Evolutionary conservation across 2,329 filamentous ascomycete genomes (phyloP).

Genomic region (Ophiostoma sp.): DNA sequence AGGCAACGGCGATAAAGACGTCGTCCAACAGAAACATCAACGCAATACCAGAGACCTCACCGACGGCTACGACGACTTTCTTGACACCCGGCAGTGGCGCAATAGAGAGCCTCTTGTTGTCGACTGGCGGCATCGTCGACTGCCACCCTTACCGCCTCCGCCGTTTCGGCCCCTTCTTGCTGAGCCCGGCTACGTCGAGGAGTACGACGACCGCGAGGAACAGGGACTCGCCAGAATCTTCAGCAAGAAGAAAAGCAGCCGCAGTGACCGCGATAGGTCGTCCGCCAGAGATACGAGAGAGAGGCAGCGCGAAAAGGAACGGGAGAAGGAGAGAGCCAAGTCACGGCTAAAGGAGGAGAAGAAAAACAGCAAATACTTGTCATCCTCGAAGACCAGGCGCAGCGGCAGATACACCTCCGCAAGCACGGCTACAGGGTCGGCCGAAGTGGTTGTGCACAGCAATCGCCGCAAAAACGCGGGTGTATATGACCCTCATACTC

Average conservation of each 20-base stretch:
- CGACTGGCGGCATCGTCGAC: conserved; percentile 28
- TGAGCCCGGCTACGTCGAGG: conserved; percentile 20
- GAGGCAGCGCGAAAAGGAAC: conserved; percentile 14
- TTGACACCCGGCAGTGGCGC: conserved; percentile 5
- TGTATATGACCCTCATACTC: conserved; percentile 9
- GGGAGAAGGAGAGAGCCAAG: neutral
- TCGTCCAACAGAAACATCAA: conserved; percentile 13
- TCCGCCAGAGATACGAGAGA: conserved; percentile 3
- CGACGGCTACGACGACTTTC: conserved; percentile 24
- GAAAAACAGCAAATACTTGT: neutral
- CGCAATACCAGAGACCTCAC: conserved; percentile 24
- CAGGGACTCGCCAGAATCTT: neutral
- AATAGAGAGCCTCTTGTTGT: conserved; percentile 12
- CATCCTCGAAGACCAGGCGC: conserved; percentile 7
- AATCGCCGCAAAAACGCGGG: conserved; percentile 3
- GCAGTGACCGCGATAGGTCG: conserved; percentile 16
- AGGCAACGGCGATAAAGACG: conserved; percentile 18
- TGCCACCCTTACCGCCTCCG: conserved; percentile 27
- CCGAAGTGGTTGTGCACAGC: conserved; percentile 21
- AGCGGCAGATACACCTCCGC: neutral
- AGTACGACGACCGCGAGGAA: conserved; percentile 10
- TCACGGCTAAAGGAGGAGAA: neutral
- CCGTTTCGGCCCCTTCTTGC: conserved; percentile 21
- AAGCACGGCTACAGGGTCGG: neutral
- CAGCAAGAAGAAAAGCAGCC: conserved; percentile 16